Conservation (phyloP, 108 stramenopile genomes). For the Cyclotella sp. region DNA sequence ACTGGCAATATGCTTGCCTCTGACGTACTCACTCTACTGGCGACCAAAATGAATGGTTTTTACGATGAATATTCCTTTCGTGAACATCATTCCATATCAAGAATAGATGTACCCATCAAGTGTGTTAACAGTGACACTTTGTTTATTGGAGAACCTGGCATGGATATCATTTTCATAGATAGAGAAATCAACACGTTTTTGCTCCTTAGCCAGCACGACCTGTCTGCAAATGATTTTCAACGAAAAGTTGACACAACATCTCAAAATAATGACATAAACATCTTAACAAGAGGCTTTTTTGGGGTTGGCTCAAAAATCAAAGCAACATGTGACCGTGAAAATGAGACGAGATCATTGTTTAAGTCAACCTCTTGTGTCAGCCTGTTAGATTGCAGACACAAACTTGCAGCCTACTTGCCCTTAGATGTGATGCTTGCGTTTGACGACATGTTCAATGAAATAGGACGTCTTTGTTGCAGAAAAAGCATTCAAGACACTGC, state of each 20-base stretch:
- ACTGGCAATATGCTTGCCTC: constrained; percentile 29
- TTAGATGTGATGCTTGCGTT: constrained; percentile 72
- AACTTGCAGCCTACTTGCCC: constrained; percentile 65
- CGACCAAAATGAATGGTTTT: constrained; percentile 23
- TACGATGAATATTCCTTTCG: constrained; percentile 32
- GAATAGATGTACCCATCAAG: constrained; percentile 10
- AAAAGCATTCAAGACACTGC: constrained; percentile 6
- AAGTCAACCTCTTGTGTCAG: constrained; percentile 13
- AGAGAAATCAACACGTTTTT: constrained; percentile 55
- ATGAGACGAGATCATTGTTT: background rate
- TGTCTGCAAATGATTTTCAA: constrained; percentile 35
- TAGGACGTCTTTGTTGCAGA: constrained; percentile 24
- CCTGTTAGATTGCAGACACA: constrained; percentile 71
- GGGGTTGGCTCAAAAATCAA: constrained; percentile 45
- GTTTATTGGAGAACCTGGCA: constrained; percentile 51
- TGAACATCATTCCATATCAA: constrained; percentile 30
- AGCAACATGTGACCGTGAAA: constrained; percentile 17
- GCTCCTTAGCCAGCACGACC: constrained; percentile 59
- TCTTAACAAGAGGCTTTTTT: constrained; percentile 35
- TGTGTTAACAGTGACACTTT: constrained; percentile 12
- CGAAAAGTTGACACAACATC: constrained; percentile 16
- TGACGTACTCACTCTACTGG: constrained; percentile 26
- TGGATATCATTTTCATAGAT: constrained; percentile 67
- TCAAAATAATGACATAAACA: constrained; percentile 17
- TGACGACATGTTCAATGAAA: constrained; percentile 79